These are phyloP conservation scores for Neodidymelliopsis sp. DNA, from an alignment of 2,329 filamentous ascomycete genomes.

Conservation along the genomic window DNA sequence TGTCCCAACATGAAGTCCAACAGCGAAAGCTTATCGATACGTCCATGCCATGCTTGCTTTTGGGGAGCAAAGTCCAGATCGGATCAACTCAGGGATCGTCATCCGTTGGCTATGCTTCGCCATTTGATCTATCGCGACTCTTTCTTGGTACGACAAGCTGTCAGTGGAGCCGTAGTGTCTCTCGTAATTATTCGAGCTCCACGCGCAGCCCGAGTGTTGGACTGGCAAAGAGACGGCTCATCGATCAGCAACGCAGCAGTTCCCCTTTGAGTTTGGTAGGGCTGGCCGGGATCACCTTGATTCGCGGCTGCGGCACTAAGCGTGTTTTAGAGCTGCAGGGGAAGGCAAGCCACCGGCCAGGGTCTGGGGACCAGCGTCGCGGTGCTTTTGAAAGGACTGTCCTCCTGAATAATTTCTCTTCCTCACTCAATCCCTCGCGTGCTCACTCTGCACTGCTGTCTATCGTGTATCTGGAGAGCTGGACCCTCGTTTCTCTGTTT, in stretches of 20 bases:
- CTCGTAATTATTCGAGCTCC: slow-evolving; percentile 9
- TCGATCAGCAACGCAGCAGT: slow-evolving; percentile 15
- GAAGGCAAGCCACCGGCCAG: slow-evolving; percentile 16
- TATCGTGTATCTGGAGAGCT: slow-evolving; percentile 27
- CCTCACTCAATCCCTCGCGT: slow-evolving; percentile 19
- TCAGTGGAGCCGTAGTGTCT: slow-evolving; percentile 8
- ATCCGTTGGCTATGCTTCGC: slow-evolving; percentile 7
- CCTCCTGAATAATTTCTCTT: slow-evolving; percentile 25
- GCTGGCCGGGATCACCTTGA: slow-evolving; percentile 25
- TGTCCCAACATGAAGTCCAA: slow-evolving; percentile 15
- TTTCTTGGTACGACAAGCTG: slow-evolving; percentile 8
- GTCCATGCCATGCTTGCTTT: too few species aligned
- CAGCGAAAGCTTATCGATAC: slow-evolving; percentile 28
- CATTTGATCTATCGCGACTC: background rate
- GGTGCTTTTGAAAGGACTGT: slow-evolving; percentile 21
- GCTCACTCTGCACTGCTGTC: slow-evolving; percentile 20
- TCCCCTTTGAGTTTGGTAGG: slow-evolving; percentile 17
- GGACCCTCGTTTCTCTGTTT: slow-evolving; percentile 34
- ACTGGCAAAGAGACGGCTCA: slow-evolving; percentile 11
- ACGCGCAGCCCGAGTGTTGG: slow-evolving; percentile 15
- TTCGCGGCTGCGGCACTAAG: slow-evolving; percentile 27
- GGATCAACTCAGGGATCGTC: slow-evolving; percentile 34
- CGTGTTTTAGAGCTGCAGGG: slow-evolving; percentile 17
- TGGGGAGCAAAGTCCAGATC: slow-evolving; percentile 29
- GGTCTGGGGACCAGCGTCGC: slow-evolving; percentile 18